phyloP scores from a whole-genome alignment of 352 stramenopile species.

The Phytophthora litchii region DNA sequence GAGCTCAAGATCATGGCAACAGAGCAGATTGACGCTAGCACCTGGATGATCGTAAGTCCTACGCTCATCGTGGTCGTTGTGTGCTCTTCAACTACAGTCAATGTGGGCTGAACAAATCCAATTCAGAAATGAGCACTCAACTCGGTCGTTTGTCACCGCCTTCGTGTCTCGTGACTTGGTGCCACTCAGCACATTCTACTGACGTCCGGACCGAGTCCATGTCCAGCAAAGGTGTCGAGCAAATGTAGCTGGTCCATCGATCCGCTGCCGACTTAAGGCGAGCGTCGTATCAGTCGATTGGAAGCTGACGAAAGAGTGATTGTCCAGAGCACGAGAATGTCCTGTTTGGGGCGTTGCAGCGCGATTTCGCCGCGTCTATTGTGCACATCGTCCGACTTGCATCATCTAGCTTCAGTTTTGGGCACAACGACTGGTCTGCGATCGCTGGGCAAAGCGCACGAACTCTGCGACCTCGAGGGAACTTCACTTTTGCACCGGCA shows the following conservation, averaged over 20 bases:
- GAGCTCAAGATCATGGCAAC: conserved; percentile 47
- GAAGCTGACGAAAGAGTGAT: conserved; percentile 22
- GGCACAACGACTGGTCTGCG: conserved; percentile 10
- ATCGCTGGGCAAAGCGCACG: not conserved
- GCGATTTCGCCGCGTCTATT: conserved; percentile 20
- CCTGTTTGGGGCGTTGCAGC: conserved; percentile 15
- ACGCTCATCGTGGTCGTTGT: conserved; percentile 26
- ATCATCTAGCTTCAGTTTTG: conserved; percentile 25
- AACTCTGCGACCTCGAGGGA: not conserved
- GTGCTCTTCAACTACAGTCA: not conserved
- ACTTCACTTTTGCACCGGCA: conserved; percentile 26
- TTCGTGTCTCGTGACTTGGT: conserved; percentile 8
- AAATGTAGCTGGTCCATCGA: conserved; percentile 22
- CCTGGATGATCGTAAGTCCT: conserved; percentile 37
- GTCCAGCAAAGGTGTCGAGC: conserved; percentile 13
- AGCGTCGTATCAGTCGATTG: conserved; percentile 36
- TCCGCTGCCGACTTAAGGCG: conserved; percentile 6
- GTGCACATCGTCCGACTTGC: conserved; percentile 22
- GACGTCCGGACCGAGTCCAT: conserved; percentile 22
- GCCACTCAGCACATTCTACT: conserved; percentile 9
- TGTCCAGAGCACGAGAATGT: conserved; percentile 26
- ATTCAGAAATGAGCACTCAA: conserved; percentile 29
- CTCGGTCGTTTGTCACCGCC: too few relatives aligned
- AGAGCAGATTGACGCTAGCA: conserved; percentile 44
- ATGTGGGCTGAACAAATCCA: conserved; percentile 9